Evolutionary conservation across 371 early-diverging fungal species (phyloP).

Genomic region (Rhizomucor miehei): DNA sequence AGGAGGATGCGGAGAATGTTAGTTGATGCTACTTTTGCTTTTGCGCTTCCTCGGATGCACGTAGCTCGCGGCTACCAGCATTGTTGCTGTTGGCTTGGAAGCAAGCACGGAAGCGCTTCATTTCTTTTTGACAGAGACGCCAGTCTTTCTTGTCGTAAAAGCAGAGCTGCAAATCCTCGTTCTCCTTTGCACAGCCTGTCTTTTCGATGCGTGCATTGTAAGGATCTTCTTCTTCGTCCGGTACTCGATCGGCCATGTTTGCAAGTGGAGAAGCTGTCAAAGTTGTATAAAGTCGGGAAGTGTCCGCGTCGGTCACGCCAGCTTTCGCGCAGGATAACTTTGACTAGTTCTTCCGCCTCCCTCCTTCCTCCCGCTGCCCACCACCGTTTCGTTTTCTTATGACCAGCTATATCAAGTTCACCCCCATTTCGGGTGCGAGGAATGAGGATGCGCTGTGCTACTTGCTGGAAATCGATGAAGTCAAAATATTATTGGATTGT

Average conservation of each 20-base stretch:
- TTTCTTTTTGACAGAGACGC: constrained; percentile 70
- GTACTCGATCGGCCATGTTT: constrained; percentile 7
- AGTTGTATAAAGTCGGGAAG: too few relatives aligned
- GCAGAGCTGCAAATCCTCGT: constrained; percentile 75
- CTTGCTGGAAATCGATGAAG: constrained; percentile 87
- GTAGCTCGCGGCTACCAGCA: constrained; percentile 42
- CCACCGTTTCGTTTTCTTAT: too few relatives aligned
- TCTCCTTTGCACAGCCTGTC: constrained; percentile 74
- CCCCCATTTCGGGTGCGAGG: constrained; percentile 80
- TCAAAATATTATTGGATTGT: constrained; percentile 90
- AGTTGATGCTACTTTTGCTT: neutral
- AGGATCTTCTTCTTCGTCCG: constrained; percentile 58
- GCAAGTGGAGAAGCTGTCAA: too few relatives aligned
- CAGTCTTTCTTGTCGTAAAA: constrained; percentile 77
- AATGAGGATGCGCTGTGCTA: constrained; percentile 86
- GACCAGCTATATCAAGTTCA: constrained; percentile 79
- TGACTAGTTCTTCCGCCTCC: too few relatives aligned
- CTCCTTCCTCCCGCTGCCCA: too few relatives aligned
- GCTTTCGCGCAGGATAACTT: too few relatives aligned
- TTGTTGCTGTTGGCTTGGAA: constrained; percentile 56
- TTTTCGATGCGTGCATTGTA: constrained; percentile 60
- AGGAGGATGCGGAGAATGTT: too few relatives aligned
- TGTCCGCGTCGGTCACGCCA: too few relatives aligned
- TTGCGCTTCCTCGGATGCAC: constrained; percentile 22
- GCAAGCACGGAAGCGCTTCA: constrained; percentile 71